phyloP scores from a whole-genome alignment of 1,284 basidiomycete species.

The Pterulicium gracile region DNA sequence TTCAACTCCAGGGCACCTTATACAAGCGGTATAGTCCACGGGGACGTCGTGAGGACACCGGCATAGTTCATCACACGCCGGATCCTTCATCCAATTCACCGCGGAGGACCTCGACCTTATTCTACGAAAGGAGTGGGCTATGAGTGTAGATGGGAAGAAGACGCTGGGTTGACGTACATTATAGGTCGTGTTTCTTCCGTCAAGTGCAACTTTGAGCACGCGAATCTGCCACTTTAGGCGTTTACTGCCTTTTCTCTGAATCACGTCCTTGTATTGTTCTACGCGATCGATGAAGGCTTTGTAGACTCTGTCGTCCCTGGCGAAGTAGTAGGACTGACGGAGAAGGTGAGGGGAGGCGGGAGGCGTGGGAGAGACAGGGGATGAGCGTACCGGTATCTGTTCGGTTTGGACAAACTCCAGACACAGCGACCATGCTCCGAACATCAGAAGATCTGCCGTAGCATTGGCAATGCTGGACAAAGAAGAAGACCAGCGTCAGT shows the following conservation, averaged over 20 bases:
- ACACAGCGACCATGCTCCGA: constrained; percentile 61
- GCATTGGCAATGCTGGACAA: constrained; percentile 62
- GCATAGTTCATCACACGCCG: constrained; percentile 27
- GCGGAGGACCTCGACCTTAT: constrained; percentile 50
- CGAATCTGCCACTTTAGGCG: constrained; percentile 64
- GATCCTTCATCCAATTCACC: constrained; percentile 52
- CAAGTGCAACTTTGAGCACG: constrained; percentile 47
- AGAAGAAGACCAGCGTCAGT: constrained; percentile 6
- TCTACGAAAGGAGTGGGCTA: constrained; percentile 25
- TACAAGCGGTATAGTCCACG: constrained; percentile 42
- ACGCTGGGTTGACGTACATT: constrained; percentile 40
- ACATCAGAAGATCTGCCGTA: constrained; percentile 61
- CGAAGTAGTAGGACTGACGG: constrained; percentile 63
- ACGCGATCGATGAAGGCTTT: constrained; percentile 55
- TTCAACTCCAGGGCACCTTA: constrained; percentile 67
- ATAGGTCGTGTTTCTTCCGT: constrained; percentile 53
- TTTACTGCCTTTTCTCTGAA: constrained; percentile 37
- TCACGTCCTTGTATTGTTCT: constrained; percentile 37
- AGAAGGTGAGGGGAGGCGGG: constrained; percentile 1
- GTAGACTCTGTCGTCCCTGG: constrained; percentile 71
- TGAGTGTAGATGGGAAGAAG: too few relatives aligned
- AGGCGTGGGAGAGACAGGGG: constrained; percentile 13
- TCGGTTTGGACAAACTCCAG: constrained; percentile 41
- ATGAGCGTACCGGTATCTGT: constrained; percentile 61
- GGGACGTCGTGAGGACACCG: neutral